Evolutionary conservation across 441 rosid genomes (phyloP), one percentile per base, ranked within the genome.

Genomic region (Breynia disticha): DNA sequence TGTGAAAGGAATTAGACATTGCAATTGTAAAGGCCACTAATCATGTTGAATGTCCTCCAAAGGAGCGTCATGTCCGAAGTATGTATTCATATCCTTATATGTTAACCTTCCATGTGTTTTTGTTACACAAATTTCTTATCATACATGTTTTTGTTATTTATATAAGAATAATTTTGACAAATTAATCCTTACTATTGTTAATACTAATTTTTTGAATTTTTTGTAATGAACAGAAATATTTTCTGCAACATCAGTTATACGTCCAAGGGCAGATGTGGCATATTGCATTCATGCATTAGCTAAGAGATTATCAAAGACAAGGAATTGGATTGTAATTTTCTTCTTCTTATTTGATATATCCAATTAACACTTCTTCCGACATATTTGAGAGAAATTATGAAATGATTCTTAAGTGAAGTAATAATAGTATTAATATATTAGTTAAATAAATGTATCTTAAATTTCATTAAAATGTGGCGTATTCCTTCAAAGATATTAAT

Each of bases 31-130:
- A 85, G 56, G 90, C 95, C 32, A 82, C 95, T 48, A 85, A 82
- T 64, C 95, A 85, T 51, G 85, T 79, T 0, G 95, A 85, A 48
- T 74, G 76, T 58, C 87, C 95, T 20, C 95, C 90, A 0, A 85
- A 85, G 58, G 95, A 85, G 62, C 95, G 95, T 48, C 90, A 85
- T 22, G 83, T 82, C 53, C 68, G 85, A 46, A 82, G 95, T 85
- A 60, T 63, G 78, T 57, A 10, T 0, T 7, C 4, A 16, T 10
- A 39, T 0, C 5, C 35, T 28, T 28, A 2, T 28, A 41, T 41
- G 13, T 41, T 41, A 41, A 13, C 44, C 35, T 28, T 4, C 35
- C 5, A 28, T 9, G 8, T 2, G 8, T 9, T 28, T 28, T 28
- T 5, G 5, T 28, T n/a, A n/a, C n/a, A n/a, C n/a, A n/a, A n/a